These are phyloP conservation scores for Pinus tabuliformis DNA, from an alignment of 75 land plant species.

Conservation along the genomic window DNA sequence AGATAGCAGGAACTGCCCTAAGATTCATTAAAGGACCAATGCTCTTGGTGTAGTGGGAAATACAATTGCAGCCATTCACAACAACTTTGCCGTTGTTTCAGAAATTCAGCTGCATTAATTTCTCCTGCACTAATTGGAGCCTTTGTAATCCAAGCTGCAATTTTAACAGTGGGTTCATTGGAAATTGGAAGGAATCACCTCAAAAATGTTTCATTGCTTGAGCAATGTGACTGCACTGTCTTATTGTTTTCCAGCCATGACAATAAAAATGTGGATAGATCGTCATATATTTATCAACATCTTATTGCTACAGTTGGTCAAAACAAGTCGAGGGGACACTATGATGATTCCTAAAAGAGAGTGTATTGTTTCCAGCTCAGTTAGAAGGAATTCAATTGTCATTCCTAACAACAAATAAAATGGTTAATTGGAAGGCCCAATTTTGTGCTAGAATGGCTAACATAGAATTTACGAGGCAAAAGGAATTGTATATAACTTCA, in stretches of 20 bases:
- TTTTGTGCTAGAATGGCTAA: too few species aligned
- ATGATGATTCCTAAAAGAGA: too few species aligned
- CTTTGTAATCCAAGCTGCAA: not conserved
- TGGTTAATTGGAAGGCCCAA: too few species aligned
- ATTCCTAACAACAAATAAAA: too few species aligned
- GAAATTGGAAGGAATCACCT: not conserved
- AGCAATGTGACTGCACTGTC: not conserved
- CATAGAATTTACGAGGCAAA: too few species aligned
- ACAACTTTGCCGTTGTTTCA: not conserved
- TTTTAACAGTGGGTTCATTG: not conserved
- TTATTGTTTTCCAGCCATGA: not conserved
- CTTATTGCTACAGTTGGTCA: too few species aligned
- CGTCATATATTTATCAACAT: too few species aligned
- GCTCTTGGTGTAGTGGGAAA: slow-evolving; percentile 91
- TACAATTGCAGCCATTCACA: slow-evolving; percentile 86
- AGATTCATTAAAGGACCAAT: slow-evolving; percentile 72
- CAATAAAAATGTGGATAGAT: not conserved
- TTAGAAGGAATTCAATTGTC: too few species aligned
- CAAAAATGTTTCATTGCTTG: not conserved
- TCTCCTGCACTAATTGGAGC: not conserved
- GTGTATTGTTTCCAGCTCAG: too few species aligned
- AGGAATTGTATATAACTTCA: too few species aligned
- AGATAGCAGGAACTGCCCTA: slow-evolving; percentile 83
- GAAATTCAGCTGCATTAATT: not conserved
- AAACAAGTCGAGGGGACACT: too few species aligned